Evolutionary conservation across 768 basidiomycete species (phyloP).

Genomic region (Rhodocollybia butyracea): DNA sequence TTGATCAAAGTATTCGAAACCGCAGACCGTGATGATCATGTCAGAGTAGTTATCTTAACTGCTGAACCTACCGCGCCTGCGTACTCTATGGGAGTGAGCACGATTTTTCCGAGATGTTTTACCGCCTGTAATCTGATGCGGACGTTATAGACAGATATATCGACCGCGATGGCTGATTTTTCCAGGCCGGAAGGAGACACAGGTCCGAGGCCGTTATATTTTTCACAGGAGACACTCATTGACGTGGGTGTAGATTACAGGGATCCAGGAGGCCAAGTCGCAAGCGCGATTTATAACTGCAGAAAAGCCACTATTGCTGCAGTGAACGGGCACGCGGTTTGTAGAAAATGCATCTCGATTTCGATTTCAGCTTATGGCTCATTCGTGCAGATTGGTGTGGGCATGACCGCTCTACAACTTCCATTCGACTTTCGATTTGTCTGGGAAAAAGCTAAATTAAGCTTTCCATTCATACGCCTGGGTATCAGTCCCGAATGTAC

Average conservation of each 20-base stretch:
- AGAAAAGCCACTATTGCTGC: conserved; percentile 53
- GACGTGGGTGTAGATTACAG: conserved; percentile 28
- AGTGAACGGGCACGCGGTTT: conserved; percentile 48
- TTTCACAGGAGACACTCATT: not conserved
- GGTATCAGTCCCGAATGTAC: conserved; percentile 48
- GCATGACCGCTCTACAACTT: conserved; percentile 46
- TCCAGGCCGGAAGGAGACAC: conserved; percentile 43
- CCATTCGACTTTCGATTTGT: conserved; percentile 52
- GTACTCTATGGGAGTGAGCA: conserved; percentile 56
- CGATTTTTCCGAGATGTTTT: conserved; percentile 27
- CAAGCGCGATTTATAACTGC: conserved; percentile 47
- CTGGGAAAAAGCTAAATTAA: conserved; percentile 47
- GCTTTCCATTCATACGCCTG: conserved; percentile 47
- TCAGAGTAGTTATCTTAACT: conserved; percentile 52
- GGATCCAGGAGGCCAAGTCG: conserved; percentile 44
- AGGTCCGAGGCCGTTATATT: not conserved
- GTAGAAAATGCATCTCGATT: conserved; percentile 8
- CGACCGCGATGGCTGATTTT: too few species aligned
- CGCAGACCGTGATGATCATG: conserved; percentile 49
- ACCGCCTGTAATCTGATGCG: too few species aligned
- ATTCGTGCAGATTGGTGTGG: conserved; percentile 40
- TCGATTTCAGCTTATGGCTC: not conserved
- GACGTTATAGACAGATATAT: too few species aligned
- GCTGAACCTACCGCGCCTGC: conserved; percentile 49
- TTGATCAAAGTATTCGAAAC: conserved; percentile 41